Evolutionary conservation across 805 yeast genomes (phyloP).

Genomic region (Phaffomyces antillensis): DNA sequence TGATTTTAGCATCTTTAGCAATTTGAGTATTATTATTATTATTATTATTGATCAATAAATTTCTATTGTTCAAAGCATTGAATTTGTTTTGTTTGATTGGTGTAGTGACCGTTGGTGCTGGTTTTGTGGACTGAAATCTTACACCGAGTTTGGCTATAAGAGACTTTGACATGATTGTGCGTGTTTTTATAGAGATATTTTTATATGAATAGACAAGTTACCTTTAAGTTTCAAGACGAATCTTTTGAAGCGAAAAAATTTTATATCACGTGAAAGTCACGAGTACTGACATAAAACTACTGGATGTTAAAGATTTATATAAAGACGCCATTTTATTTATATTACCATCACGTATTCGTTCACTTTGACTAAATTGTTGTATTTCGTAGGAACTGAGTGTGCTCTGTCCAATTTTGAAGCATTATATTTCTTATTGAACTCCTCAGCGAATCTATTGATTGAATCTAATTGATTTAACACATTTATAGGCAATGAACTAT

Average conservation of each 20-base stretch:
- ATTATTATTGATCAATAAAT: slow-evolving; percentile 5
- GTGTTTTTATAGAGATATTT: not conserved
- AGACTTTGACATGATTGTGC: not conserved
- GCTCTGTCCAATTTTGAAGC: not conserved
- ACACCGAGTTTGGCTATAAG: not conserved
- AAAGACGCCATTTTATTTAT: not conserved
- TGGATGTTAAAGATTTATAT: too few species aligned
- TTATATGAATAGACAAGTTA: not conserved
- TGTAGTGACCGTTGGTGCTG: not conserved
- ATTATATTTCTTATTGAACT: not conserved
- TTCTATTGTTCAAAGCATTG: slow-evolving; percentile 23
- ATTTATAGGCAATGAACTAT: too few species aligned
- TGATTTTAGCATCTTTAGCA: slow-evolving; percentile 1
- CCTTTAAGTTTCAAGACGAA: not conserved
- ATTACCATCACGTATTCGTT: not conserved
- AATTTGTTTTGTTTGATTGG: slow-evolving; percentile 6
- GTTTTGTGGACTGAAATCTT: slow-evolving; percentile 10
- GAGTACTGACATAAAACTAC: not conserved
- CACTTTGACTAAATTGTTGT: not conserved
- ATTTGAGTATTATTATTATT: not conserved
- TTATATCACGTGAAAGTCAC: not conserved
- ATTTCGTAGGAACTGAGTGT: not conserved
- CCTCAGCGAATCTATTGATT: not conserved
- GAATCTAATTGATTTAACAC: not conserved
- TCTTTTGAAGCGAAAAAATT: too few species aligned